phyloP scores from a whole-genome alignment of 192 early-diverging fungal genomes.

The Coemansia sp. region DNA sequence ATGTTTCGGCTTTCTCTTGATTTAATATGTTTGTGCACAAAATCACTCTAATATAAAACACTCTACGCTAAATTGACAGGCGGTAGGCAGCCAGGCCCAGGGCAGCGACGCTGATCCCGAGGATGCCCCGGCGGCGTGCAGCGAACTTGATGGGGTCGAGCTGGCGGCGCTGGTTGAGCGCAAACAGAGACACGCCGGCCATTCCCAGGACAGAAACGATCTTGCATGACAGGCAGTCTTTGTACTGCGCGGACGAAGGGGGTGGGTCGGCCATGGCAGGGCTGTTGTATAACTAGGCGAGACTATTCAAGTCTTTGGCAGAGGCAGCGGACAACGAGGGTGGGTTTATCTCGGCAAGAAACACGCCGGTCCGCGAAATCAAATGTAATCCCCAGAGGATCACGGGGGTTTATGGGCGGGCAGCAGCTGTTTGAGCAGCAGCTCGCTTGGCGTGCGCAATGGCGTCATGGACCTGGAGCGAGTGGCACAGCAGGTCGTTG shows the following conservation, averaged over 20 bases:
- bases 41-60: neutral
- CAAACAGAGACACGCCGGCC: constrained; percentile 27
- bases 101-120: constrained; percentile 29
- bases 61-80: neutral
- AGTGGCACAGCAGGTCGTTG: constrained; percentile 45
- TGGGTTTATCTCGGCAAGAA: no score
- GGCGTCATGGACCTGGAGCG: constrained; percentile 43
- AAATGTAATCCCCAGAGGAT: no score
- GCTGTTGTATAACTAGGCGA: neutral
- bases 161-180: constrained; percentile 14
- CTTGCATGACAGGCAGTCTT: constrained; percentile 47
- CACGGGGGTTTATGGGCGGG: neutral
- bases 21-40: neutral
- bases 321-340: no score
- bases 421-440: neutral
- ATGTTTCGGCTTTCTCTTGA: neutral
- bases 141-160: constrained; percentile 32
- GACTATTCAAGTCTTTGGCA: no score
- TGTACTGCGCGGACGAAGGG: constrained; percentile 1
- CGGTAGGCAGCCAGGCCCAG: constrained; percentile 12
- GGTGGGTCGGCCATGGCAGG: neutral
- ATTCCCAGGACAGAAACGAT: constrained; percentile 34
- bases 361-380: no score
- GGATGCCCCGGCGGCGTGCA: constrained; percentile 26
- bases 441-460: constrained; percentile 3